Evolutionary conservation across 306 rosid species (phyloP).

Genomic region (Ammopiptanthus mongolicus): DNA sequence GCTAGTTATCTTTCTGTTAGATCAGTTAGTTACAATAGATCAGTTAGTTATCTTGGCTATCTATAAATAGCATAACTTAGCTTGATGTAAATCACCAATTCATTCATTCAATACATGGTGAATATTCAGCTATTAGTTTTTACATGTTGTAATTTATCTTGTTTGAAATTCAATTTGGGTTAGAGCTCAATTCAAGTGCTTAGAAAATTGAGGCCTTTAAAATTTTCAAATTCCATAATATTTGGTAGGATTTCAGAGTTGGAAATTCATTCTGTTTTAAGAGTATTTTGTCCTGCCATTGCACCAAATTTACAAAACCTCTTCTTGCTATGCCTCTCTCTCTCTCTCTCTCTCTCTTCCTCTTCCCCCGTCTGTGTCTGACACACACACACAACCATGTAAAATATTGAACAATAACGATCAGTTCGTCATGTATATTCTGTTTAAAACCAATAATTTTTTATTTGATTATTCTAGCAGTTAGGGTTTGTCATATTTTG

Average conservation of each 20-base stretch:
- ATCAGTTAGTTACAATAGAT: no score
- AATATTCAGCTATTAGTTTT: no score
- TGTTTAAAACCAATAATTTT: neutral
- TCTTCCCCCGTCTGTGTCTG: no score
- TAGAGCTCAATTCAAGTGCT: neutral
- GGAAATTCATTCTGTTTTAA: neutral
- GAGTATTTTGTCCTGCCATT: neutral
- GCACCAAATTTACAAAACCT: neutral
- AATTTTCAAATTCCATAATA: neutral
- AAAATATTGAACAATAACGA: neutral
- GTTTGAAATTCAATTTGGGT: no score
- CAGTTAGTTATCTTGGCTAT: no score
- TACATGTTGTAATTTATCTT: no score
- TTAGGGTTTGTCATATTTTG: neutral
- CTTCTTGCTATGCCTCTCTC: neutral
- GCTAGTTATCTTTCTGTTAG: no score
- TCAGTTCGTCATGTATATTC: neutral
- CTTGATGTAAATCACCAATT: no score
- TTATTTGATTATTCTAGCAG: constrained; percentile 3
- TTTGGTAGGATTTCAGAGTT: neutral
- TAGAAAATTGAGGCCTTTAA: neutral
- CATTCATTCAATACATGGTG: no score
- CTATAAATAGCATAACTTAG: no score
- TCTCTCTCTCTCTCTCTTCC: no score
- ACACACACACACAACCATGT: no score